phyloP scores from a whole-genome alignment of 1,284 basidiomycete species.

The Trichosporon inkin region DNA sequence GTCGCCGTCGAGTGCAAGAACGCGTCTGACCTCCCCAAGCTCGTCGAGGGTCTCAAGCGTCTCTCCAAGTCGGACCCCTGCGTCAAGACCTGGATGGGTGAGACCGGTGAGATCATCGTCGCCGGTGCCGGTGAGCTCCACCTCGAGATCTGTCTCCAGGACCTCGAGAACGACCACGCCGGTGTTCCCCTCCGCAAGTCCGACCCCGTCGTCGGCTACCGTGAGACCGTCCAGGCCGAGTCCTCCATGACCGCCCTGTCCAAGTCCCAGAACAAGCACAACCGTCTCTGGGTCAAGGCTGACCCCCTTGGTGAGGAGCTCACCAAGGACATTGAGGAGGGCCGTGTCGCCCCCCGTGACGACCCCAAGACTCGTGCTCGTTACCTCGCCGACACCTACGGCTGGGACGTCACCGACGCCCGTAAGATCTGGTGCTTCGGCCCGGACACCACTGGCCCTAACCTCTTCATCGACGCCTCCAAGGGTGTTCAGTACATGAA shows the following conservation, averaged over 20 bases:
- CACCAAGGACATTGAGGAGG: conserved; percentile 84
- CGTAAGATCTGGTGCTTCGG: conserved; percentile 99
- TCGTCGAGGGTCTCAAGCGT: conserved; percentile 99
- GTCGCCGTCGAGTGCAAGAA: conserved; percentile 99
- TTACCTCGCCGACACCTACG: conserved; percentile 90
- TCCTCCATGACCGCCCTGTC: conserved; percentile 94
- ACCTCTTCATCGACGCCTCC: conserved; percentile 95
- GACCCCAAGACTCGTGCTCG: conserved; percentile 97
- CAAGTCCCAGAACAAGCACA: conserved; percentile 99
- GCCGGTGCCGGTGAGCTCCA: conserved; percentile 99
- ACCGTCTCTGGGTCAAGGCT: conserved; percentile 93
- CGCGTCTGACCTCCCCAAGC: conserved; percentile 96
- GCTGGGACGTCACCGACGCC: conserved; percentile 99
- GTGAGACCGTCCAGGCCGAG: conserved; percentile 96
- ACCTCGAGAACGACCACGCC: conserved; percentile 98
- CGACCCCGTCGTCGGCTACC: conserved; percentile 96
- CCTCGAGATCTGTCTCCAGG: conserved; percentile 99
- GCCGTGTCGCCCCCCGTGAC: conserved; percentile 84
- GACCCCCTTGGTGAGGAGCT: conserved; percentile 91
- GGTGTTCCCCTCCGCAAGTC: conserved; percentile 99
- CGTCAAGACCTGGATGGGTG: conserved; percentile 91
- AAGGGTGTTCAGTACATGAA: conserved; percentile 98
- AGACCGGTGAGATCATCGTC: conserved; percentile 97
- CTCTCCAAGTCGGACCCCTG: conserved; percentile 99
- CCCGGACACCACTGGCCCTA: conserved; percentile 95